These are phyloP conservation scores for Kwoniella dendrophila DNA, from an alignment of 768 basidiomycete species.

Conservation along the genomic window DNA sequence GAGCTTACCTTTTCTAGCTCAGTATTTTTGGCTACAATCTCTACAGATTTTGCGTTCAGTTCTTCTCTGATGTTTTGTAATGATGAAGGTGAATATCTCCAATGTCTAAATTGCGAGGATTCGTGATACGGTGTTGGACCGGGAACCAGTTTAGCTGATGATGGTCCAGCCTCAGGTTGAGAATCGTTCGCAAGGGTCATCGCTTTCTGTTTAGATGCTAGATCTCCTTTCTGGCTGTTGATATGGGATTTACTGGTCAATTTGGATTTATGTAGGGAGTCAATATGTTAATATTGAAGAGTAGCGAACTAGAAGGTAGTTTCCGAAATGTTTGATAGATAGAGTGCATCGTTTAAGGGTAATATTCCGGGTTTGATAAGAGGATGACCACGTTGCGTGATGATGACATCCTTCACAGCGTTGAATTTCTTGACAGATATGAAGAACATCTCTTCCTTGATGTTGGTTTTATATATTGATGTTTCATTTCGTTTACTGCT, in stretches of 20 bases:
- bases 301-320: no score
- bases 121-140: slow-evolving; percentile 48
- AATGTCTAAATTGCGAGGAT: slow-evolving; percentile 66
- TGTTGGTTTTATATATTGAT: background rate
- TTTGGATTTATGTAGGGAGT: no score
- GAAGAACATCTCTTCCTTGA: no score
- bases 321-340: background rate
- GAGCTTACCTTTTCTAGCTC: slow-evolving; percentile 72
- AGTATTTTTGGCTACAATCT: slow-evolving; percentile 73
- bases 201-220: background rate
- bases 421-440: background rate
- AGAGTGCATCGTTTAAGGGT: background rate
- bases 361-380: background rate
- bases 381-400: background rate
- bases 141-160: slow-evolving; percentile 18
- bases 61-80: slow-evolving; percentile 66
- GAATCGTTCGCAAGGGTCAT: background rate
- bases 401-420: background rate
- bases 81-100: slow-evolving; percentile 78
- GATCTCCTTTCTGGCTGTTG: no score
- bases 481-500: background rate
- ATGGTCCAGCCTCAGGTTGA: slow-evolving; percentile 32
- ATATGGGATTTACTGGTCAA: no score
- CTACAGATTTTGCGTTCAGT: slow-evolving; percentile 75
- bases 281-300: no score